Evolutionary conservation across 2,329 filamentous ascomycete species (phyloP), one percentile per base, ranked within the genome.

Genomic region (Paraphoma sp.): DNA sequence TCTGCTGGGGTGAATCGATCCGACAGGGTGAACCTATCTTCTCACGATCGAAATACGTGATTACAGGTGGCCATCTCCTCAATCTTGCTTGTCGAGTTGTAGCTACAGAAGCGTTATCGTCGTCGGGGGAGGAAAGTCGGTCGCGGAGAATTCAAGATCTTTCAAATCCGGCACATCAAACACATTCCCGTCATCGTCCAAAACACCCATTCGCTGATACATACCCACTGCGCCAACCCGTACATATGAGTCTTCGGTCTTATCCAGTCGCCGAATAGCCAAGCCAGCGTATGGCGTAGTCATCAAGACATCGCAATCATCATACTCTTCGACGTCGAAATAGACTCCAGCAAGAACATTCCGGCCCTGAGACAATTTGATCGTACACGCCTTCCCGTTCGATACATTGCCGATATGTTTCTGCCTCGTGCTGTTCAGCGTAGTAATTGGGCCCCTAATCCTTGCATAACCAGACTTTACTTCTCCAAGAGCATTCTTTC

Each of bases 151-250:
- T 4, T 10, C 33, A 10, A 36, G 9, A 36, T 36, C 33, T 7
- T 36, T 36, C 10, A 14, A 6, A 14, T 36, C 33, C 33, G 33
- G 33, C 14, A 14, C 14, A 3, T 10, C 33, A 2, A 36, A 10
- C 33, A 14, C 9, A 18, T 28, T 12, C n/a, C 28, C 42, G 12
- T 28, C 42, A 45, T 46, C 44, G 28, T 46, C 23, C 31, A 31
- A 14, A 31, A 46, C 14, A n/a, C 23, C 14, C 44, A 46, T 57
- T 6, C 54, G 61, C 1, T 62, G 70, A 0, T 73, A 73, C 42
- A 66, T 64, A 12, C 18, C 30, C 6, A 55, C 55, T n/a, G 48
- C 30, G 11, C 55, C 55, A 11, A 8, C 62, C 70, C 40, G 63
- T 63, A 54, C n/a, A 30, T 51, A 58, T 12, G 14, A 28, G 28